phyloP scores from a whole-genome alignment of 2,329 filamentous ascomycete genomes.

The Colletotrichum sp. region DNA sequence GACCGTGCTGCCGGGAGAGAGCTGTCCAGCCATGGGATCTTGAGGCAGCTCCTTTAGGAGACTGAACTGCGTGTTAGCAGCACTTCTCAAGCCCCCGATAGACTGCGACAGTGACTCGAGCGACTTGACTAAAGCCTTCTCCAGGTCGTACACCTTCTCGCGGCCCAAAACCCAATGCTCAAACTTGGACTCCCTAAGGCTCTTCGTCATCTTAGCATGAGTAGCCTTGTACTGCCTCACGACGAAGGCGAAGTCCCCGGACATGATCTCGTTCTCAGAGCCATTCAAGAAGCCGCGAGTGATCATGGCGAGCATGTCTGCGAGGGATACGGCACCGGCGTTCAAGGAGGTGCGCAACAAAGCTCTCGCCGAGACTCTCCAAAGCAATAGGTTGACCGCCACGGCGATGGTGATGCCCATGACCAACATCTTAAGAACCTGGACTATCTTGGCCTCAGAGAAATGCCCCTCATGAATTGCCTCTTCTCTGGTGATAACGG shows the following conservation, averaged over 20 bases:
- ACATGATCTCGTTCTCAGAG: conserved; percentile 76
- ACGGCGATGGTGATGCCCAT: conserved; percentile 76
- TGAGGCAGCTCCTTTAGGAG: conserved; percentile 70
- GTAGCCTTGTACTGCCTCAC: conserved; percentile 69
- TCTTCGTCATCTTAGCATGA: conserved; percentile 74
- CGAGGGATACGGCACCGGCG: conserved; percentile 75
- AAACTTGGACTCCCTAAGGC: conserved; percentile 83
- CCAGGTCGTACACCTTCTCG: conserved; percentile 79
- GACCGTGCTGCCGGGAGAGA: conserved; percentile 33
- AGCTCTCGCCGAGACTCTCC: conserved; percentile 77
- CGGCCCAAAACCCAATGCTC: conserved; percentile 86
- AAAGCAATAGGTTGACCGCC: conserved; percentile 77
- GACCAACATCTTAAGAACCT: conserved; percentile 84
- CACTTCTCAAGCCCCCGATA: conserved; percentile 87
- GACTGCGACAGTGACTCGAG: conserved; percentile 87
- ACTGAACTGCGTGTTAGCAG: conserved; percentile 86
- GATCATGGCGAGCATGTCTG: conserved; percentile 82
- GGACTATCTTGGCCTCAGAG: conserved; percentile 79
- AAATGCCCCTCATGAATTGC: conserved; percentile 83
- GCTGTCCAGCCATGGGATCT: conserved; percentile 31
- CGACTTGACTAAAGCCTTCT: conserved; percentile 81
- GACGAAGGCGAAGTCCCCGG: conserved; percentile 67
- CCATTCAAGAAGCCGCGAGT: conserved; percentile 85
- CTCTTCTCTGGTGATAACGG: conserved; percentile 88
- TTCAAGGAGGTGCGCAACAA: conserved; percentile 77